These are phyloP conservation scores for Uronychia setigera DNA, from an alignment of 73 alveolate genomes.

Conservation along the genomic window DNA sequence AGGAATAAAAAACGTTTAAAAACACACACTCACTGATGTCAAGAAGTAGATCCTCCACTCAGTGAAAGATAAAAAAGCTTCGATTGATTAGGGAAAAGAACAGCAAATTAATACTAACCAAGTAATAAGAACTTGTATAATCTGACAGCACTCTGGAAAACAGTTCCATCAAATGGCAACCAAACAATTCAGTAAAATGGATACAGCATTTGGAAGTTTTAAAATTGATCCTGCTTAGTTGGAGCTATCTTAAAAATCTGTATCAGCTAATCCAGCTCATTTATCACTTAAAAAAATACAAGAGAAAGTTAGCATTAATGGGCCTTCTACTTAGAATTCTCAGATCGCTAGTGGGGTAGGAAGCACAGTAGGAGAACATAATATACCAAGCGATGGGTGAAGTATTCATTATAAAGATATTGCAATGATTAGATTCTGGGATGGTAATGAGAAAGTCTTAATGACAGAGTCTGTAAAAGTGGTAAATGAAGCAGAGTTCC, in stretches of 20 bases:
- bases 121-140: no score
- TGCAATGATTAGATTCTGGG: constrained; percentile 10
- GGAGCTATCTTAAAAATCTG: not conserved
- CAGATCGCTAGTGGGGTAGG: no score
- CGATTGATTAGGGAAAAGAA: no score
- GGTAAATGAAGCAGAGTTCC: not conserved
- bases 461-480: constrained; percentile 5
- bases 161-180: no score
- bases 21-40: no score
- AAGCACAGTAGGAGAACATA: not conserved
- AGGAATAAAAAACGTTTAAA: constrained; percentile 21
- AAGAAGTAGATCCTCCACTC: no score
- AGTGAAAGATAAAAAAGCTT: no score
- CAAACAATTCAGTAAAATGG: no score
- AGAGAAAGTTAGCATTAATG: no score
- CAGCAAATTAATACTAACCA: no score
- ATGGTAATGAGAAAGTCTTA: constrained; percentile 18
- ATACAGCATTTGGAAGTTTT: not conserved
- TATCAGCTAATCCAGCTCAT: not conserved
- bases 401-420: constrained; percentile 2
- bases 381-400: constrained; percentile 6
- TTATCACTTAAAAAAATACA: no score
- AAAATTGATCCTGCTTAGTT: not conserved
- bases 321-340: no score
- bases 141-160: not conserved